phyloP scores from a whole-genome alignment of 1,284 basidiomycete genomes.

The Leccinum subrobustum region DNA sequence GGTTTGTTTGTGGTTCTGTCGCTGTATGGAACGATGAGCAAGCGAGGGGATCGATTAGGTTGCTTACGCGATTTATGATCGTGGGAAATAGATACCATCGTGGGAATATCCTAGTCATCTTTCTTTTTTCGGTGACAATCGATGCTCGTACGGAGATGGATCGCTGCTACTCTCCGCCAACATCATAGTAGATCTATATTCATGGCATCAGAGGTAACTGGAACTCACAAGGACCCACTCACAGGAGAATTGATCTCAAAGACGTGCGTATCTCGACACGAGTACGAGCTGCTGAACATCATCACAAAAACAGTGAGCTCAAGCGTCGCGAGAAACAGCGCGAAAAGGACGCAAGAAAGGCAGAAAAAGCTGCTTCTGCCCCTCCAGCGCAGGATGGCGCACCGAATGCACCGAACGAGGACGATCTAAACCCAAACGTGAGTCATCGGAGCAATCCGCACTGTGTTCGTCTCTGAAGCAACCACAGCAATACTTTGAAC shows the following conservation, averaged over 20 bases:
- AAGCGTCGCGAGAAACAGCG: constrained; percentile 89
- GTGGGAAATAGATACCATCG: background rate
- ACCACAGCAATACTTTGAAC: constrained; percentile 91
- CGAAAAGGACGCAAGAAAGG: constrained; percentile 83
- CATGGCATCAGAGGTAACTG: constrained; percentile 55
- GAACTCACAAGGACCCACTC: constrained; percentile 78
- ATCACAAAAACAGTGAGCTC: constrained; percentile 66
- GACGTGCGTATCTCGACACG: constrained; percentile 54
- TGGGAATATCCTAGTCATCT: background rate
- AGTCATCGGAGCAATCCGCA: constrained; percentile 30
- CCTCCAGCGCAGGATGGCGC: constrained; percentile 36
- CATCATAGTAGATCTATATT: background rate
- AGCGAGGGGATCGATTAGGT: constrained; percentile 31
- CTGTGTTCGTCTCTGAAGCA: background rate
- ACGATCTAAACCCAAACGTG: constrained; percentile 82
- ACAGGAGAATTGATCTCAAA: constrained; percentile 97
- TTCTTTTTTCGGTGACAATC: constrained; percentile 10
- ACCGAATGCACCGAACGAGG: constrained; percentile 55
- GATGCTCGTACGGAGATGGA: constrained; percentile 30
- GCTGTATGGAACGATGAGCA: constrained; percentile 18
- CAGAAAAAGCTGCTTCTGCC: constrained; percentile 65
- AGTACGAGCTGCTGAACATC: constrained; percentile 23
- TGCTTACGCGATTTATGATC: constrained; percentile 29
- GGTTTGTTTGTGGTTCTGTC: constrained; percentile 5
- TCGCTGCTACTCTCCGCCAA: constrained; percentile 15